These are phyloP conservation scores for Annulohypoxylon moriforme DNA, from an alignment of 495 filamentous ascomycete genomes.

Conservation along the genomic window DNA sequence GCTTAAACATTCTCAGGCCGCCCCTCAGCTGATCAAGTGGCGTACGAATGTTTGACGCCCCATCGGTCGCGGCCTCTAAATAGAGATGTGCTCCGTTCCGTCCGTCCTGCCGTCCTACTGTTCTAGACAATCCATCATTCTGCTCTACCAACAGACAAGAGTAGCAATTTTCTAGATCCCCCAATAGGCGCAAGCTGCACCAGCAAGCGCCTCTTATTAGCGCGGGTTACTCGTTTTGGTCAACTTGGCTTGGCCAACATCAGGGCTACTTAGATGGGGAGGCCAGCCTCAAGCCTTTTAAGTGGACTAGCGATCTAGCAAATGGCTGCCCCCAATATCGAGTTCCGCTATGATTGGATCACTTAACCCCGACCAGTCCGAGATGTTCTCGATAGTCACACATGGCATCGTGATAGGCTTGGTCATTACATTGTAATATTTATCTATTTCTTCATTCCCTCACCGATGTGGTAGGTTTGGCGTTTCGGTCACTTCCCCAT, in stretches of 20 bases:
- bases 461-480: slow-evolving; percentile 11
- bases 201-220: slow-evolving; percentile 38
- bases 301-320: slow-evolving; percentile 31
- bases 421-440: slow-evolving; percentile 11
- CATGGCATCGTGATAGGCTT: slow-evolving; percentile 2
- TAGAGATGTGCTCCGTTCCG: not conserved
- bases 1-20: slow-evolving; percentile 9
- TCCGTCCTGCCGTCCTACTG: not conserved
- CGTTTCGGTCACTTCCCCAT: not conserved
- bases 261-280: slow-evolving; percentile 6
- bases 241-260: slow-evolving; percentile 15
- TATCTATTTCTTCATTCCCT: slow-evolving; percentile 2
- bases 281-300: slow-evolving; percentile 11
- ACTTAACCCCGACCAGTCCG: slow-evolving; percentile 25
- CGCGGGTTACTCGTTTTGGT: slow-evolving; percentile 36
- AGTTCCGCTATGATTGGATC: slow-evolving; percentile 5
- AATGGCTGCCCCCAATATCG: slow-evolving; percentile 14
- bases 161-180: slow-evolving; percentile 21
- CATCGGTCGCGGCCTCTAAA: slow-evolving; percentile 9
- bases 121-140: not conserved
- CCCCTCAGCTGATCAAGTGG: slow-evolving; percentile 29
- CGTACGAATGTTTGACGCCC: slow-evolving; percentile 1
- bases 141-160: slow-evolving; percentile 13
- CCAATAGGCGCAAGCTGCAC: slow-evolving; percentile 37
- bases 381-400: slow-evolving; percentile 15